A percentile compares a stretch with the other conserved stretches of the same genome.
Conservation (phyloP, 345 rosid genomes). For the Noccaea caerulescens region DNA sequence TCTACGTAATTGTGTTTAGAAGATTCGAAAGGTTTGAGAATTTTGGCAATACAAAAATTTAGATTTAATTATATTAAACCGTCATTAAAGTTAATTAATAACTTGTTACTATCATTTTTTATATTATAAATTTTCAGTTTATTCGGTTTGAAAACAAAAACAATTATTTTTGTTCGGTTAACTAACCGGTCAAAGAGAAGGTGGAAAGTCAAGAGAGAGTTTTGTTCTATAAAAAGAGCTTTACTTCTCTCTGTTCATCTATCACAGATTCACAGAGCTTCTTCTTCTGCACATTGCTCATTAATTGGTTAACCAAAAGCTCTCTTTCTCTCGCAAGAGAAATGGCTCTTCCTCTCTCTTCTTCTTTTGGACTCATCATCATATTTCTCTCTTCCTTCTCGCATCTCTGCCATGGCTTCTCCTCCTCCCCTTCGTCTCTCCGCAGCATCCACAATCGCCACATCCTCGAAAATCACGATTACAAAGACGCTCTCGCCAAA, state of each 20-base stretch:
- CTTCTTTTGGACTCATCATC: constrained; percentile 37
- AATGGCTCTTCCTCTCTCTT: constrained; percentile 41
- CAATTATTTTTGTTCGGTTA: too few species aligned
- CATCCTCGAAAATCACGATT: constrained; percentile 62
- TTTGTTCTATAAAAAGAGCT: constrained; percentile 11
- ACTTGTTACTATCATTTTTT: too few species aligned
- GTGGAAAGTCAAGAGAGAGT: neutral
- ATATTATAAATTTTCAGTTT: too few species aligned
- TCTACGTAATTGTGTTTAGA: neutral
- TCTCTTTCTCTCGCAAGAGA: constrained; percentile 24
- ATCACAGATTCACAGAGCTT: neutral
- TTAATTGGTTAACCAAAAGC: constrained; percentile 17
- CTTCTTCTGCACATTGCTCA: constrained; percentile 4
- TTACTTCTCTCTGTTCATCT: constrained; percentile 21
- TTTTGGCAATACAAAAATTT: too few species aligned
- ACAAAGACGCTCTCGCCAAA: constrained; percentile 81
- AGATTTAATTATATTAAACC: too few species aligned
- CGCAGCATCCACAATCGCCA: constrained; percentile 46
- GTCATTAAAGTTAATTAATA: too few species aligned
- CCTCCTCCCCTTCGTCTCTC: constrained; percentile 37
- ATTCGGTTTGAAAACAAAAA: too few species aligned
- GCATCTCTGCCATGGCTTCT: constrained; percentile 56
- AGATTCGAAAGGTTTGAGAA: too few species aligned
- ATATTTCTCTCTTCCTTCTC: constrained; percentile 42
- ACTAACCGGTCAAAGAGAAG: constrained; percentile 18